Evolutionary conservation across 2,329 filamentous ascomycete species (phyloP), one percentile per base, ranked within the genome.

Genomic region (Epichloe brachyelytri): DNA sequence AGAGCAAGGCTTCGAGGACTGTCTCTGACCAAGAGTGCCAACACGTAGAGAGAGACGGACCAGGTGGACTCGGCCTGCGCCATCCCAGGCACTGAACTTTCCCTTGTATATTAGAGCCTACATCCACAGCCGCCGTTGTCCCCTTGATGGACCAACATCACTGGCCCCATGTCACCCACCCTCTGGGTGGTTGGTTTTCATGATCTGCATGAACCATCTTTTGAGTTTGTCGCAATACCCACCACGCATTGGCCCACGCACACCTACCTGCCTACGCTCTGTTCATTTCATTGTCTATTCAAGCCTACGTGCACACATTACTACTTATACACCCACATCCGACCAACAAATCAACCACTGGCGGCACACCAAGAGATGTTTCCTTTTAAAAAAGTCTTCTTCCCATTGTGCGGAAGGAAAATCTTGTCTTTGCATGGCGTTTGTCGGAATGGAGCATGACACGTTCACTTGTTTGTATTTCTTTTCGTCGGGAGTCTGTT

Each of bases 161-260:
- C 17, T 11, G 10, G 22, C 6, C 22, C 2, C 2, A 26, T 26
- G 22, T 26, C 22, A 26, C 6, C 22, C 2, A 7, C 2, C 22
- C 6, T 14, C 17, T 44, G 17, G 36, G n/a, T 17, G 36, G n/a
- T 17, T 20, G 17, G 34, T 62, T 62, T 70, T 66, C 53, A 74
- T 63, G 70, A 74, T 75, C 62, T 71, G 71, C 71, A 73, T 68
- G 69, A 71, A 69, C 67, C 65, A 74, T 74, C 68, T 71, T 71
- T 73, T 60, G 68, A 69, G 62, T 60, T 60, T 60, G 58, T 56
- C 57, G 26, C 39, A n/a, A 38, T 38, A 38, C 36, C 26, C 26
- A 2, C 26, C 26, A 2, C 8, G 26, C 26, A 11, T 30, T 38
- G 14, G n/a, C 12, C 36, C n/a, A 38, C 36, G 11, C 54, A 33